Percentiles rank a stretch among this genome's conserved stretches.
These are phyloP conservation scores for Ophiostoma australiae DNA, from an alignment of 2,329 filamentous ascomycete genomes.

Conservation along the genomic window DNA sequence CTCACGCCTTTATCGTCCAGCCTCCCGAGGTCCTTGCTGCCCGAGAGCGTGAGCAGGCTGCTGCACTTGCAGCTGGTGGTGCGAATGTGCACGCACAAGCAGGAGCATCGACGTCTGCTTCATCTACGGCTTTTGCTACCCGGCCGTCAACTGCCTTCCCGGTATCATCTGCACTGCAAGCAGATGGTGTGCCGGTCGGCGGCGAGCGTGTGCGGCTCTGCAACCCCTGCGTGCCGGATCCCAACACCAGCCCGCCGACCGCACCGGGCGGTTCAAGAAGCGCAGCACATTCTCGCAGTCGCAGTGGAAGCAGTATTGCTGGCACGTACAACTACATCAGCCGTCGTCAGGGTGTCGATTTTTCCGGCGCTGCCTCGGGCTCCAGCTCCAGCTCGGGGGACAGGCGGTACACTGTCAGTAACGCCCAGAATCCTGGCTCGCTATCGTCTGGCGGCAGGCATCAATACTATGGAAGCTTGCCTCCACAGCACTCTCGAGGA, in stretches of 20 bases:
- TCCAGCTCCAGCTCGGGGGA: not conserved
- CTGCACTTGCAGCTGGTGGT: not conserved
- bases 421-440: not conserved
- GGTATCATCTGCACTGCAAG: not conserved
- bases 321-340: conserved; percentile 32
- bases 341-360: not conserved
- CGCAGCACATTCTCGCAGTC: conserved; percentile 10
- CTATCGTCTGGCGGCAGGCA: not conserved
- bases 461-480: conserved; percentile 1
- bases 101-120: not conserved
- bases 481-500: not conserved
- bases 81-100: not conserved
- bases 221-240: conserved; percentile 59
- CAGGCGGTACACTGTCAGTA: not conserved
- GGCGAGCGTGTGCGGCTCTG: conserved; percentile 57
- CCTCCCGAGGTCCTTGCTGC: conserved; percentile 48
- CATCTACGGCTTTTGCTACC: not conserved
- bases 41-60: not conserved
- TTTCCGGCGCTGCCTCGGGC: not conserved
- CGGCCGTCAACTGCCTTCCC: not conserved
- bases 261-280: not conserved
- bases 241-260: conserved; percentile 52
- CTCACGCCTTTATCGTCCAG: conserved; percentile 84
- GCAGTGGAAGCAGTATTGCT: conserved; percentile 13
- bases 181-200: conserved; percentile 38